A percentile compares a stretch with the other conserved stretches of the same genome.
Evolutionary conservation across 2,329 filamentous ascomycete genomes (phyloP).

Genomic region (Diplodia intermedia): DNA sequence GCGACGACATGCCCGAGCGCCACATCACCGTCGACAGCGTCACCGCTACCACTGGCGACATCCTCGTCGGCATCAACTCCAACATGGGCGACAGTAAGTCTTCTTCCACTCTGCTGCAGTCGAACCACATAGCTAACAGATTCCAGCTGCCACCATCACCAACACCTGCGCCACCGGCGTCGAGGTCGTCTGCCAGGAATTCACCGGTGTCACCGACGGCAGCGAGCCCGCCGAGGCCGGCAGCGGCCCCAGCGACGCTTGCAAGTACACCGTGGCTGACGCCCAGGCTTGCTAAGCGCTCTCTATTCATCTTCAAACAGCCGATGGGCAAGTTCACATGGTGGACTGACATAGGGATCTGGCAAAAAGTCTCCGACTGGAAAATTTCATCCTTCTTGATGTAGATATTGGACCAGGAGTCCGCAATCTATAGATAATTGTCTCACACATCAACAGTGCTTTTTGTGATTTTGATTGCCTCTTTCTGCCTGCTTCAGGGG

Average conservation of each 20-base stretch:
- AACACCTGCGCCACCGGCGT: constrained; percentile 47
- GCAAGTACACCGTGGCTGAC: constrained; percentile 29
- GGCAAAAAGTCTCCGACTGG: constrained; percentile 7
- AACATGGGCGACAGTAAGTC: constrained; percentile 27
- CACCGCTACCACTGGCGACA: constrained; percentile 46
- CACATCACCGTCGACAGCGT: constrained; percentile 45
- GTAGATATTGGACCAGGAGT: constrained; percentile 28
- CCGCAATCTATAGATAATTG: constrained; percentile 19
- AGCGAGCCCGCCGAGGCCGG: constrained; percentile 42
- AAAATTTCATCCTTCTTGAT: constrained; percentile 19
- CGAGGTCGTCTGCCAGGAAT: constrained; percentile 40
- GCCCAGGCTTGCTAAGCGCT: constrained; percentile 27
- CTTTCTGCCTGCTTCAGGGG: background rate
- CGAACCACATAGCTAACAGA: constrained; percentile 47
- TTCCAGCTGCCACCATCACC: constrained; percentile 54
- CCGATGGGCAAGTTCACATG: background rate
- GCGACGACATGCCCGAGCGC: constrained; percentile 40
- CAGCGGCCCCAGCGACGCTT: constrained; percentile 29
- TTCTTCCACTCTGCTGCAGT: background rate
- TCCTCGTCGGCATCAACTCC: constrained; percentile 50
- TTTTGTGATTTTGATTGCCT: background rate
- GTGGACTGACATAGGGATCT: constrained; percentile 10
- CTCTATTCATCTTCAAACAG: background rate
- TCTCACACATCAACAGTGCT: background rate
- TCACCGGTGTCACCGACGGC: constrained; percentile 39